Percentiles rank a stretch among this genome's conserved stretches.
Conservation (phyloP, 768 basidiomycete species). For the Rhizopogon vesiculosus region DNA sequence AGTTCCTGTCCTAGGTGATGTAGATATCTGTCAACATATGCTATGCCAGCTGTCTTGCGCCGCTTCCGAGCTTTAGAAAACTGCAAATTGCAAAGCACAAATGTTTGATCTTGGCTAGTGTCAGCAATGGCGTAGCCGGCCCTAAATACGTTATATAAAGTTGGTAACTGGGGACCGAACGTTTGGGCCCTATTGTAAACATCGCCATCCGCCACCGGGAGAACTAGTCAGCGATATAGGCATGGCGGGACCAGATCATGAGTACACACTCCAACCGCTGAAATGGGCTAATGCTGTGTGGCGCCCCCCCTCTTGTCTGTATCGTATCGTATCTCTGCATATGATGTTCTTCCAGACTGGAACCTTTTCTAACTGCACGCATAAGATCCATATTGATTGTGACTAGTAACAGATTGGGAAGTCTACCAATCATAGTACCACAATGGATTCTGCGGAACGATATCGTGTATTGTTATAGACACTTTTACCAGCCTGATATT, state of each 20-base stretch:
- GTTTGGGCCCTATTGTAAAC: slow-evolving; percentile 23
- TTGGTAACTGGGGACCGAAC: slow-evolving; percentile 8
- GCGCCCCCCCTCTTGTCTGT: slow-evolving; percentile 3
- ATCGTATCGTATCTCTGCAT: neutral
- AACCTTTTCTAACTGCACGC: neutral
- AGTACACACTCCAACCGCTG: neutral
- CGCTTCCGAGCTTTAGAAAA: slow-evolving; percentile 8
- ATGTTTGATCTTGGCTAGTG: slow-evolving; percentile 5
- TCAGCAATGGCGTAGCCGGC: slow-evolving; percentile 12
- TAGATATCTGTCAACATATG: neutral
- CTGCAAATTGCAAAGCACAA: slow-evolving; percentile 4
- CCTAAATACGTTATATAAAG: slow-evolving; percentile 6
- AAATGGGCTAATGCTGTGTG: slow-evolving; percentile 17
- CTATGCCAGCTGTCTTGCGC: slow-evolving; percentile 10
- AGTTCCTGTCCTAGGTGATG: neutral
- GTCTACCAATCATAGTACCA: slow-evolving; percentile 44
- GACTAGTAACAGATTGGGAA: neutral
- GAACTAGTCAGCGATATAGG: slow-evolving; percentile 13
- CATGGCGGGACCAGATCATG: slow-evolving; percentile 7
- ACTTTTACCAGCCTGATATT: slow-evolving; percentile 71
- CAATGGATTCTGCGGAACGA: slow-evolving; percentile 50
- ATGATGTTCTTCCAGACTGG: slow-evolving; percentile 7
- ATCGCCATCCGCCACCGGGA: slow-evolving; percentile 29
- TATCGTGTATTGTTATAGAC: slow-evolving; percentile 81
- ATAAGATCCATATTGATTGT: slow-evolving; percentile 5